Conservation (phyloP, 257 asterid genomes). For the Craterostigma plantagineum region DNA sequence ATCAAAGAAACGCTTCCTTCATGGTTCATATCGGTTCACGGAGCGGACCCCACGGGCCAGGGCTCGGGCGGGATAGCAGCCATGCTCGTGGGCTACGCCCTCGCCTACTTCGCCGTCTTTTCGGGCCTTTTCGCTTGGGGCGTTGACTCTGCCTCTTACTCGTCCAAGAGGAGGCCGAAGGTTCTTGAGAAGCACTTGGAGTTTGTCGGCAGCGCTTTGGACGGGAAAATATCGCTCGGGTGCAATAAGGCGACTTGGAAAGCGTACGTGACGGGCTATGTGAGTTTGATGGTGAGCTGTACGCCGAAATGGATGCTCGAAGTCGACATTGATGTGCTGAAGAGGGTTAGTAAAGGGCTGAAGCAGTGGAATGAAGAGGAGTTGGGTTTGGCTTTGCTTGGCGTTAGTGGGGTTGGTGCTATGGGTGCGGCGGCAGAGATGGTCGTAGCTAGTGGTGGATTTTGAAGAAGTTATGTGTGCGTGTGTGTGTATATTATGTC, state of each 20-base stretch:
- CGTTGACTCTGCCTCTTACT: constrained; percentile 34
- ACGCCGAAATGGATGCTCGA: constrained; percentile 81
- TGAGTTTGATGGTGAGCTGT: constrained; percentile 69
- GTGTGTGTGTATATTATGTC: no score
- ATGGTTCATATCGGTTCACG: constrained; percentile 63
- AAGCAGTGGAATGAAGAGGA: constrained; percentile 79
- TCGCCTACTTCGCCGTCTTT: constrained; percentile 52
- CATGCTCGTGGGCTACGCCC: constrained; percentile 75
- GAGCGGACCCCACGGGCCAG: constrained; percentile 16
- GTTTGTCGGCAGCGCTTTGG: constrained; percentile 60
- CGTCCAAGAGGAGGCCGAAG: constrained; percentile 33
- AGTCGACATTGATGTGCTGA: constrained; percentile 54
- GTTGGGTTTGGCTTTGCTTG: constrained; percentile 61
- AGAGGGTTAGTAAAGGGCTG: constrained; percentile 59
- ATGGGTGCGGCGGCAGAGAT: constrained; percentile 94
- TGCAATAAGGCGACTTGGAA: constrained; percentile 67
- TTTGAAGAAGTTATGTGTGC: constrained; percentile 3
- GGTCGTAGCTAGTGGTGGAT: constrained; percentile 41
- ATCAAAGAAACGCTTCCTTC: constrained; percentile 71
- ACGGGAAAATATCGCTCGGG: constrained; percentile 72
- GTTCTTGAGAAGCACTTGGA: constrained; percentile 48
- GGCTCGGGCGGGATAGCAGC: constrained; percentile 49
- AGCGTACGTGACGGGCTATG: constrained; percentile 59
- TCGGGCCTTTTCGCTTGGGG: constrained; percentile 76
- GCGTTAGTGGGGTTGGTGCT: constrained; percentile 50